phyloP scores from a whole-genome alignment of 176 grass and related monocot genomes.

The Avena eriantha region DNA sequence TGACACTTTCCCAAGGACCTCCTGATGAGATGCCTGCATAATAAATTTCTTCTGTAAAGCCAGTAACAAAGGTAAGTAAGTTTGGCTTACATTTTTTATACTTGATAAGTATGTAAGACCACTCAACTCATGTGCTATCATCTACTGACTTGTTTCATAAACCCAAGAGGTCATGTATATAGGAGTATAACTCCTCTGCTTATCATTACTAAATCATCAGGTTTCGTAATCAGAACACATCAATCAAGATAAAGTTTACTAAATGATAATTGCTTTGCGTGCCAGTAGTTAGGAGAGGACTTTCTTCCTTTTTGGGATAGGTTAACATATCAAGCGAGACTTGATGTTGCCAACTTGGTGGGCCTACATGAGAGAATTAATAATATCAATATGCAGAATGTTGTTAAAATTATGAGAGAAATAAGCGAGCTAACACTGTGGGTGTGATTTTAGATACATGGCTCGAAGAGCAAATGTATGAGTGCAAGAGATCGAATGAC shows the following conservation, averaged over 20 bases:
- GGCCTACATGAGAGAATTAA: not conserved
- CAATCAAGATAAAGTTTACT: not conserved
- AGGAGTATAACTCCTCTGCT: not conserved
- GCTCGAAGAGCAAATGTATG: not conserved
- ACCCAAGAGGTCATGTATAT: not conserved
- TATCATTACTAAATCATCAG: not conserved
- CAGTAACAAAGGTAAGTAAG: not conserved
- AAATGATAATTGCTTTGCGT: not conserved
- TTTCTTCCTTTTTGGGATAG: not conserved
- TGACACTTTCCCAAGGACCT: constrained; percentile 9
- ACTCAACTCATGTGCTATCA: not conserved
- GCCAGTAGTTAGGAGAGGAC: not conserved
- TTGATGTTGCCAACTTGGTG: not conserved
- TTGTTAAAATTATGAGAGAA: not conserved
- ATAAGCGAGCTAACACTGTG: not conserved
- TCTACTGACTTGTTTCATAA: not conserved
- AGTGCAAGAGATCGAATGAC: not conserved
- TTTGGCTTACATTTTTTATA: not conserved
- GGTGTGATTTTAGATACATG: not conserved
- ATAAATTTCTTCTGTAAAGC: not conserved
- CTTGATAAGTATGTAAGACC: not conserved
- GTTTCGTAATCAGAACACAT: not conserved
- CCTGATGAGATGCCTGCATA: constrained; percentile 2
- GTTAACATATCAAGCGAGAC: not conserved
- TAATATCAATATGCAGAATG: not conserved